phyloP scores from a whole-genome alignment of 2,329 filamentous ascomycete genomes.

The Teratosphaeria nubilosa region DNA sequence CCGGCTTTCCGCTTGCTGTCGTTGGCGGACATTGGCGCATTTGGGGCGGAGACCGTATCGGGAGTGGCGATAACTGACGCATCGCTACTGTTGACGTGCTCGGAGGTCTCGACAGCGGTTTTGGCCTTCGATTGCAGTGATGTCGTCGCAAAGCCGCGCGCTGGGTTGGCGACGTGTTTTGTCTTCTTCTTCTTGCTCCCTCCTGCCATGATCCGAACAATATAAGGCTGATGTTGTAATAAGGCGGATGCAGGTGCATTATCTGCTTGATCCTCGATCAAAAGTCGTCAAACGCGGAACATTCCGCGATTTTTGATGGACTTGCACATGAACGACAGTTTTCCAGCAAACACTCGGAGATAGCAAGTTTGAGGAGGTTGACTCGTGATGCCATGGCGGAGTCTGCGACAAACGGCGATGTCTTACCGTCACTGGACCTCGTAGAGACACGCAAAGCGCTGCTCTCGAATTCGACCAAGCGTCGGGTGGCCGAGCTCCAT shows the following conservation, averaged over 20 bases:
- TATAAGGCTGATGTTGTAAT: not conserved
- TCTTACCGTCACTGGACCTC: slow-evolving; percentile 10
- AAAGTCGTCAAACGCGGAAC: not conserved
- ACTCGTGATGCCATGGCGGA: slow-evolving; percentile 11
- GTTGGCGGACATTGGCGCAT: slow-evolving; percentile 6
- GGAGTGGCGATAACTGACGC: slow-evolving; percentile 22
- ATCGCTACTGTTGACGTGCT: slow-evolving; percentile 17
- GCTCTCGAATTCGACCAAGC: slow-evolving; percentile 40
- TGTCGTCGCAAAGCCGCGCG: slow-evolving; percentile 85
- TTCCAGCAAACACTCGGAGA: not conserved
- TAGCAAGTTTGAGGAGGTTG: not conserved
- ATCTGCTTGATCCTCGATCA: not conserved
- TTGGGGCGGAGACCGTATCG: not conserved
- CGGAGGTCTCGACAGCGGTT: slow-evolving; percentile 43
- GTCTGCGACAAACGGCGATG: slow-evolving; percentile 13
- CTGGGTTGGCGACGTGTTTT: slow-evolving; percentile 78
- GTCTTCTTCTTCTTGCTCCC: slow-evolving; percentile 67
- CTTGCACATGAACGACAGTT: not conserved
- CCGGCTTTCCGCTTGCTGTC: slow-evolving; percentile 21
- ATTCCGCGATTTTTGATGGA: not conserved
- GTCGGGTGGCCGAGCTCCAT: slow-evolving; percentile 35
- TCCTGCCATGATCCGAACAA: slow-evolving; percentile 13
- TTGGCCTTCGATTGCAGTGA: slow-evolving; percentile 68
- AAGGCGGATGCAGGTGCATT: not conserved
- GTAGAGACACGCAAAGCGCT: slow-evolving; percentile 27